phyloP scores from a whole-genome alignment of 345 rosid genomes.

The Pseudoturritis turrita region DNA sequence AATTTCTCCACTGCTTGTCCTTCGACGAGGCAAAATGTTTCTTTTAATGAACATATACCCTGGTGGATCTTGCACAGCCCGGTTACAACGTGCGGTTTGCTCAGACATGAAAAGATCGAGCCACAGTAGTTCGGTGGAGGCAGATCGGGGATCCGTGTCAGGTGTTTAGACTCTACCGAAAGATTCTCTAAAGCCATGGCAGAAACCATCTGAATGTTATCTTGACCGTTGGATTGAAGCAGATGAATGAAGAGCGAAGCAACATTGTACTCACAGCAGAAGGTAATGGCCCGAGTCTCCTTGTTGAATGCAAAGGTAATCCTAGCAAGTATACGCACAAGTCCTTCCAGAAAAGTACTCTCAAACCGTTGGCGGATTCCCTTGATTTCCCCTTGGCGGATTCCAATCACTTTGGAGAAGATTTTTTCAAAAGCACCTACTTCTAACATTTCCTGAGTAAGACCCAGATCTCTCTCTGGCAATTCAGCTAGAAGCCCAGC shows the following conservation, averaged over 20 bases:
- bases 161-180: constrained; percentile 61
- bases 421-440: constrained; percentile 62
- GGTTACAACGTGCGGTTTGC: constrained; percentile 54
- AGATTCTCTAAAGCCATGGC: constrained; percentile 90
- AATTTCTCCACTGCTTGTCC: constrained; percentile 69
- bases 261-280: constrained; percentile 66
- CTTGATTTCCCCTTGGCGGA: constrained; percentile 70
- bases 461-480: constrained; percentile 84
- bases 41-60: constrained; percentile 69
- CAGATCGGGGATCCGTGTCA: constrained; percentile 63
- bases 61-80: constrained; percentile 76
- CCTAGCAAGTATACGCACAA: constrained; percentile 75
- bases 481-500: constrained; percentile 87
- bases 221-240: constrained; percentile 76
- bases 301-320: constrained; percentile 66
- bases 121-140: constrained; percentile 56
- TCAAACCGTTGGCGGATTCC: constrained; percentile 54
- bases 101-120: constrained; percentile 68
- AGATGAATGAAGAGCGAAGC: constrained; percentile 65
- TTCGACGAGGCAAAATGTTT: constrained; percentile 77
- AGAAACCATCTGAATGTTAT: constrained; percentile 76
- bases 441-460: constrained; percentile 80
- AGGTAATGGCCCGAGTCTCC: constrained; percentile 54
- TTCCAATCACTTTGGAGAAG: constrained; percentile 45
- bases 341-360: constrained; percentile 81